Evolutionary conservation across 148 eudicot genomes (phyloP).

Genomic region (Polygonum aviculare): DNA sequence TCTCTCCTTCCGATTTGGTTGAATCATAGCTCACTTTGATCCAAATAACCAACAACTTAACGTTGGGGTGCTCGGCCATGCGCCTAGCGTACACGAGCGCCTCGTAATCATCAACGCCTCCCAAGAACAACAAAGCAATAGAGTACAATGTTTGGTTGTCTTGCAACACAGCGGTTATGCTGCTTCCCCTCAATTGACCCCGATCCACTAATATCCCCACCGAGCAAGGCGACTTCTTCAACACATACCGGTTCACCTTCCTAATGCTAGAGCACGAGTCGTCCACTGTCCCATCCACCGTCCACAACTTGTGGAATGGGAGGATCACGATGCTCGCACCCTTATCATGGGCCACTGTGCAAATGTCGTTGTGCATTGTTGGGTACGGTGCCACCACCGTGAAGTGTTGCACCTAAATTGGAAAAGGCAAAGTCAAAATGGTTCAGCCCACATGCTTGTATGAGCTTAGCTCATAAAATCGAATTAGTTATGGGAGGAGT

Average conservation of each 20-base stretch:
- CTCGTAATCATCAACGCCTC: constrained; percentile 36
- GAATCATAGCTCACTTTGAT: not conserved
- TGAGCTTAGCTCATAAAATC: too few species aligned
- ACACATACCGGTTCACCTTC: constrained; percentile 18
- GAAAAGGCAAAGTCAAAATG: too few species aligned
- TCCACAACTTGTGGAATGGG: constrained; percentile 19
- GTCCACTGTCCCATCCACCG: constrained; percentile 6
- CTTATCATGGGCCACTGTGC: constrained; percentile 17
- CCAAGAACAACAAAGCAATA: constrained; percentile 27
- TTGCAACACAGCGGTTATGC: constrained; percentile 4
- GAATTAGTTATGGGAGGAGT: too few species aligned
- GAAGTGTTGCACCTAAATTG: constrained; percentile 14
- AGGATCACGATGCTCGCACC: constrained; percentile 17
- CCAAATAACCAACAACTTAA: constrained; percentile 17
- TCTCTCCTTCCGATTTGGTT: not conserved
- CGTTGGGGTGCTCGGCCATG: constrained; percentile 22
- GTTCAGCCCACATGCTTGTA: too few species aligned
- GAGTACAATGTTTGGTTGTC: not conserved
- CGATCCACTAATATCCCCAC: constrained; percentile 40
- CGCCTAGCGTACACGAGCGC: constrained; percentile 24
- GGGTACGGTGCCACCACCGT: constrained; percentile 15
- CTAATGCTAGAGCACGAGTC: constrained; percentile 9
- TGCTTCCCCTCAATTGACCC: constrained; percentile 8
- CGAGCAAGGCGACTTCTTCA: constrained; percentile 41
- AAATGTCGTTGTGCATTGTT: constrained; percentile 21